phyloP scores from a whole-genome alignment of 441 rosid species.

The Theobroma grandiflorum region DNA sequence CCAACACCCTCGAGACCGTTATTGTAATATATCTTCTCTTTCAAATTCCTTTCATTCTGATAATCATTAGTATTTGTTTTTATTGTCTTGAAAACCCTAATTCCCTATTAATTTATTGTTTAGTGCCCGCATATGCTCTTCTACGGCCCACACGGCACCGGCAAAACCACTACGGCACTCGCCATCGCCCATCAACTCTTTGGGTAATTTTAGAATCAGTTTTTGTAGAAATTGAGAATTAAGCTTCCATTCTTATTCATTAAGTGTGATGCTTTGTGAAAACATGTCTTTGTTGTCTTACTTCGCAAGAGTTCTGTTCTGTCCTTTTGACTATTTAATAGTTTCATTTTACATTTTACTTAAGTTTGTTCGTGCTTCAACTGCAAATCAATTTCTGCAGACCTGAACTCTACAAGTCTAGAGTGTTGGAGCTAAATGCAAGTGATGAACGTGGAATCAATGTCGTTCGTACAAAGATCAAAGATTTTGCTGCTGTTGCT shows the following conservation, averaged over 20 bases:
- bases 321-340: neutral
- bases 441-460: constrained; percentile 99
- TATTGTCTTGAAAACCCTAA: constrained; percentile 36
- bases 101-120: constrained; percentile 16
- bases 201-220: constrained; percentile 52
- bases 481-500: constrained; percentile 96
- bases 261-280: too few relatives aligned
- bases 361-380: neutral
- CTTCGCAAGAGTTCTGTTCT: neutral
- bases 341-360: constrained; percentile 12
- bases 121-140: constrained; percentile 98
- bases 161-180: constrained; percentile 94
- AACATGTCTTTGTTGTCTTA: too few relatives aligned
- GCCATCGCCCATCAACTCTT: constrained; percentile 93
- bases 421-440: constrained; percentile 97
- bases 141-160: constrained; percentile 95
- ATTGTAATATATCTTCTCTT: constrained; percentile 40
- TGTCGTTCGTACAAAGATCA: constrained; percentile 96
- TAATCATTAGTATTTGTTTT: neutral
- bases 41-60: neutral
- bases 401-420: constrained; percentile 89
- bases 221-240: constrained; percentile 7
- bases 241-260: too few relatives aligned
- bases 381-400: constrained; percentile 46
- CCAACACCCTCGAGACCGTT: constrained; percentile 87